Percentiles rank a stretch among this genome's conserved stretches.
Conservation (phyloP, 2,329 filamentous ascomycete species). For the Sporothrix luriei region DNA sequence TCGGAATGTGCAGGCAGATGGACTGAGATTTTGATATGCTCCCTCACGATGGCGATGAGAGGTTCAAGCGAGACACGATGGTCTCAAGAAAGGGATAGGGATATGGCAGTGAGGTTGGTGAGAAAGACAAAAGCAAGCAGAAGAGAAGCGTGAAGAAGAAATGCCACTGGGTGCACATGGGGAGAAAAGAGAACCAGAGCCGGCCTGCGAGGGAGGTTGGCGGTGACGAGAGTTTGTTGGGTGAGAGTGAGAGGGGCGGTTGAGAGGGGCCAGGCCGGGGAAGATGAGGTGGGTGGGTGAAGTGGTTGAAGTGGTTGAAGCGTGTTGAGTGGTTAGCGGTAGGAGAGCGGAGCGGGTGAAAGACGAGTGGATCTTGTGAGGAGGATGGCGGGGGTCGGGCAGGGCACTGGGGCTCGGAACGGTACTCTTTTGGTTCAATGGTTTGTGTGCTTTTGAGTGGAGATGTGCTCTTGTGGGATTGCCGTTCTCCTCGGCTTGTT, state of each 20-base stretch:
- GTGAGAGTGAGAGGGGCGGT: conserved; percentile 29
- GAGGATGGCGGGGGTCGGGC: neutral
- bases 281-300: conserved; percentile 11
- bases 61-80: conserved; percentile 6
- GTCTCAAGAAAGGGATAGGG: conserved; percentile 19
- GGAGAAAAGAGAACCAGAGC: conserved; percentile 7
- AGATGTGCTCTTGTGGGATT: neutral
- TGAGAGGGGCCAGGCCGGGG: conserved; percentile 25
- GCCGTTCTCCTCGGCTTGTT: conserved; percentile 4
- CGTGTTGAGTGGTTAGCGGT: conserved; percentile 7
- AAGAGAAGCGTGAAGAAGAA: conserved; percentile 1
- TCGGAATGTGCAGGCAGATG: neutral
- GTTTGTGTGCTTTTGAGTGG: neutral
- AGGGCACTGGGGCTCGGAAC: neutral
- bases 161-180: neutral
- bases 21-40: conserved; percentile 18
- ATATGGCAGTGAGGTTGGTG: neutral
- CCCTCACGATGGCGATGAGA: neutral
- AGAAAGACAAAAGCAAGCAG: conserved; percentile 17
- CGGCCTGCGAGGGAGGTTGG: conserved; percentile 13
- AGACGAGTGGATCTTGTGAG: conserved; percentile 19
- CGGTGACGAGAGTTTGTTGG: conserved; percentile 27
- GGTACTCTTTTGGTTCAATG: conserved; percentile 5
- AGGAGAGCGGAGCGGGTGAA: conserved; percentile 29
- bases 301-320: conserved; percentile 1